Evolutionary conservation across 441 rosid species (phyloP).

Genomic region (Erodium moschatum): DNA sequence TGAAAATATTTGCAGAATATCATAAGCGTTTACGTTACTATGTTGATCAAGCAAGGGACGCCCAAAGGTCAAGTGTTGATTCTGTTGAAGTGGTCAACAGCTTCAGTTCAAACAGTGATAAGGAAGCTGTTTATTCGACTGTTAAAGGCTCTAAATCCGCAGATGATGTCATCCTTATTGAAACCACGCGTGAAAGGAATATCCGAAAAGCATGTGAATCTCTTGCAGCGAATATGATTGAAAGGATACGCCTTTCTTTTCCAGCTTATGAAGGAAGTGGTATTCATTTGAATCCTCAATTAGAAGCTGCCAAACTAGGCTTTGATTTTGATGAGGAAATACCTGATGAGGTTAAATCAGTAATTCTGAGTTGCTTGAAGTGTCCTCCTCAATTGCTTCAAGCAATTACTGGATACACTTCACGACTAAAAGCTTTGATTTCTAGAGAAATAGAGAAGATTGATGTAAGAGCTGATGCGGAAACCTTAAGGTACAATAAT

Average conservation of each 20-base stretch:
- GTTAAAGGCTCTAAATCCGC: constrained; percentile 66
- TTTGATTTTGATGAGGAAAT: constrained; percentile 75
- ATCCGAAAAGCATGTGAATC: constrained; percentile 77
- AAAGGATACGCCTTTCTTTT: constrained; percentile 56
- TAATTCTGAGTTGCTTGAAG: constrained; percentile 50
- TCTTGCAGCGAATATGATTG: constrained; percentile 58
- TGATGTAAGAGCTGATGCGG: constrained; percentile 92
- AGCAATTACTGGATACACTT: constrained; percentile 61
- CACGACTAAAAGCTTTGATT: constrained; percentile 51
- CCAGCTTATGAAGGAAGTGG: constrained; percentile 94
- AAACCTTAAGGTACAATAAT: constrained; percentile 44
- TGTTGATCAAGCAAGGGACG: constrained; percentile 75
- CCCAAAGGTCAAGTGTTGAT: constrained; percentile 51
- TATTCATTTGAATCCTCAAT: constrained; percentile 63
- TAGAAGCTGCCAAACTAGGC: constrained; percentile 66
- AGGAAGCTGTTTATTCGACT: constrained; percentile 82
- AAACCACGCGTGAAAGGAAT: constrained; percentile 66
- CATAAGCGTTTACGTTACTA: constrained; percentile 62
- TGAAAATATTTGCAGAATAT: constrained; percentile 79
- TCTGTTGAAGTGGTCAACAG: constrained; percentile 46
- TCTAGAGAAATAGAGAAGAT: constrained; percentile 75
- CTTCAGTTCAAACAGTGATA: constrained; percentile 40
- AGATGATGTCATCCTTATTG: constrained; percentile 79
- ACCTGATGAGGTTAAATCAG: constrained; percentile 60
- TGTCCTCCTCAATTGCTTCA: constrained; percentile 74